Base-by-base conservation (phyloP, 306 rosid genomes). In the Acacia melanoxylon region DNA sequence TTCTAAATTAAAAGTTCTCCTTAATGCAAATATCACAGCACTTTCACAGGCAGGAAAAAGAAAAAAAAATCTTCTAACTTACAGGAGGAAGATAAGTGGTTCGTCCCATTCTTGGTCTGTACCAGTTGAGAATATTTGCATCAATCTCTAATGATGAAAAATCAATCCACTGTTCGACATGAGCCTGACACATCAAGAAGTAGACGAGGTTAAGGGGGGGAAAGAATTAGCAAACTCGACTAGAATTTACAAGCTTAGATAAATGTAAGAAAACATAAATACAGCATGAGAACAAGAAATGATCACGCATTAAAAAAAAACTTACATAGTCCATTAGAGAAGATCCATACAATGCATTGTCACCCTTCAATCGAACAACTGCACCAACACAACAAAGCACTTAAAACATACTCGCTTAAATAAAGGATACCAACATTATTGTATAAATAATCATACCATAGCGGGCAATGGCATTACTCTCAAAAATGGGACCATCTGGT, bases 401-500 rank as follows among this genome's bases (percentile, higher is more conserved):
- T 45, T 24, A 71, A 71, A 71, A 29, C 24, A 15, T 24, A 31
- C 41, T 27, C 41, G 10, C 69, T 63, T 63, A 84, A 31, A 48
- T 35, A 0, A 3, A 17, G 66, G 17, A 72, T 27, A 45, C 70
- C 51, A 5, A 22, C 42, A 48, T 24, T 45, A 29, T n/a, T 2
- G 35, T 58, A 46, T 12, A 6, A 8, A 40, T 8, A 8, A 59
- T 4, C 59, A 78, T 79, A 89, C 98, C 93, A 66, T 94, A 90
- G 14, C 97, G 97, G 40, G 98, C 93, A 65, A 92, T 92, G n/a
- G 98, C 93, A 61, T 94, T 94, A 81, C 98, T 94, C 88, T 94
- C 94, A 24, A 92, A 94, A 17, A 94, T 62, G n/a, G 94, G 67
- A 52, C 98, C 98, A 76, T 94, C 91, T 1, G 92, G 90, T 42